These are phyloP conservation scores for Artomyces pyxidatus DNA, from an alignment of 768 basidiomycete species.

Conservation along the genomic window DNA sequence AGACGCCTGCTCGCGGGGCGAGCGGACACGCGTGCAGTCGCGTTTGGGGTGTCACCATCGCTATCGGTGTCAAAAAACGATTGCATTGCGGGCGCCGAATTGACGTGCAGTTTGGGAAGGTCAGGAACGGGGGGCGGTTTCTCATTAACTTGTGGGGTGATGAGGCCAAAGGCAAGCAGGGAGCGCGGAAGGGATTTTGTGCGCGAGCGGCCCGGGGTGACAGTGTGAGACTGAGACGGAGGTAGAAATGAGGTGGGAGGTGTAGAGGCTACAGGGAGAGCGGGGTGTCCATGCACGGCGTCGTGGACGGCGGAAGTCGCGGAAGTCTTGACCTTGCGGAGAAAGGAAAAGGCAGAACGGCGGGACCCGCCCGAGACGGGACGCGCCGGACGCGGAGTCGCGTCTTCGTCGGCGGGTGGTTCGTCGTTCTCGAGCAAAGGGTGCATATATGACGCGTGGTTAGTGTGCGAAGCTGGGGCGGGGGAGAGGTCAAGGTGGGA, in stretches of 20 bases:
- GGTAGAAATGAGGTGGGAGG: background rate
- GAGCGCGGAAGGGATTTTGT: conserved; percentile 1
- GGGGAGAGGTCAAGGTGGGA: conserved; percentile 1
- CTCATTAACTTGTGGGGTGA: background rate
- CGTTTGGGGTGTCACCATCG: background rate
- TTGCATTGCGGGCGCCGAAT: background rate
- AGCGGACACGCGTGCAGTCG: background rate
- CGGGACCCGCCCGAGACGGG: background rate
- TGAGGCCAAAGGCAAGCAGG: background rate
- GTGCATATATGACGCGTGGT: background rate
- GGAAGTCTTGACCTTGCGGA: conserved; percentile 6
- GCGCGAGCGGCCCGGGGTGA: background rate
- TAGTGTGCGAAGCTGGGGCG: no score
- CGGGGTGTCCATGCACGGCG: background rate
- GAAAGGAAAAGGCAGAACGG: background rate
- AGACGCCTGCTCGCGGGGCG: background rate
- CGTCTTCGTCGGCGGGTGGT: background rate
- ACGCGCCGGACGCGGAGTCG: background rate
- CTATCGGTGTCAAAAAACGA: conserved; percentile 1
- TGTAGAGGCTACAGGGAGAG: background rate
- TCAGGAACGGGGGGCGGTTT: background rate
- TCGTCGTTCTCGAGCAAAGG: background rate
- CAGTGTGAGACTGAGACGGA: background rate
- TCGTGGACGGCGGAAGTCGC: background rate
- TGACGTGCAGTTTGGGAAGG: background rate